Evolutionary conservation across 2,329 filamentous ascomycete genomes (phyloP).

Genomic region (Thielaviopsis populi): DNA sequence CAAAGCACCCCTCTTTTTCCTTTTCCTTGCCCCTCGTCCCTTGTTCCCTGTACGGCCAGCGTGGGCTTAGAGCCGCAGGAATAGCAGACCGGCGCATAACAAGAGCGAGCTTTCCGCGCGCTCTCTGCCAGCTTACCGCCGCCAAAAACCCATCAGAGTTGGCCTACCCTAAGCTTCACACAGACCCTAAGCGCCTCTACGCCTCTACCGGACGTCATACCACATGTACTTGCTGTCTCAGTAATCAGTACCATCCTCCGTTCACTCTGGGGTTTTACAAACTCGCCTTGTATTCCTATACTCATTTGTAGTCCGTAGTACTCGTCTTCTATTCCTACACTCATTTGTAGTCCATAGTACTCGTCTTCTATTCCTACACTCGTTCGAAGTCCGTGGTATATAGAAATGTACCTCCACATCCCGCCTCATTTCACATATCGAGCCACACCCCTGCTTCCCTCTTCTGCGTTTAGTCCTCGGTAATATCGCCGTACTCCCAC

Average conservation of each 20-base stretch:
- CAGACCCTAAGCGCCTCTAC: no score
- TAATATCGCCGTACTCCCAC: slow-evolving; percentile 98
- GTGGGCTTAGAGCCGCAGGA: slow-evolving; percentile 5
- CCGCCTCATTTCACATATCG: neutral
- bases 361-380: neutral
- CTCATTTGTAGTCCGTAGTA: neutral
- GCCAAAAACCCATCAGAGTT: no score
- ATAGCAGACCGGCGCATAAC: slow-evolving; percentile 7
- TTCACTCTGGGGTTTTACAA: neutral
- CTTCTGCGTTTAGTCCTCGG: slow-evolving; percentile 61
- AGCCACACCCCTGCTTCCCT: neutral
- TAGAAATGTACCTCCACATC: neutral
- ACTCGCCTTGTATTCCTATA: no score
- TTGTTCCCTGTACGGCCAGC: neutral
- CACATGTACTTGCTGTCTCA: no score
- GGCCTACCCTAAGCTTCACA: neutral
- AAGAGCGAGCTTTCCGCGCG: neutral
- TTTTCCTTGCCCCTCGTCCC: neutral
- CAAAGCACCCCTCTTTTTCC: neutral
- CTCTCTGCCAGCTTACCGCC: no score
- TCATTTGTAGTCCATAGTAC: neutral
- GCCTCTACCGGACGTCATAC: neutral
- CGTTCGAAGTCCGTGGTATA: neutral
- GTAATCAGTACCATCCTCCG: no score
- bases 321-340: neutral